A percentile compares a stretch with the other conserved stretches of the same genome.
Conservation (phyloP, 2,329 filamentous ascomycete genomes). For the Emericellopsis atlantica region DNA sequence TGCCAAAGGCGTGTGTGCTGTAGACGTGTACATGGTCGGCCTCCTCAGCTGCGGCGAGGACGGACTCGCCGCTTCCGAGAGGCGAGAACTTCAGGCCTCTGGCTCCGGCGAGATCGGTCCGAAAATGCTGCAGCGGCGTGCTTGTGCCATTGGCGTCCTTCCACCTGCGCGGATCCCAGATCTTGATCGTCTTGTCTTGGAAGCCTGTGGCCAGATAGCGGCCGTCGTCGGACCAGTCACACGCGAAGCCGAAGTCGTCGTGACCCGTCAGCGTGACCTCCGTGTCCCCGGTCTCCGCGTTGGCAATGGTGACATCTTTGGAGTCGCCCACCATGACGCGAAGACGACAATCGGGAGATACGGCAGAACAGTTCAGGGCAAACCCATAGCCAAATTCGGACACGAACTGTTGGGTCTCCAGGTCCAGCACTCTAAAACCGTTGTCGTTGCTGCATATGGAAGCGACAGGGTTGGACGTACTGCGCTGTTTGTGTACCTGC, state of each 20-base stretch:
- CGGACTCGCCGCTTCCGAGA: slow-evolving; percentile 49
- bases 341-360: slow-evolving; percentile 59
- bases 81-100: slow-evolving; percentile 63
- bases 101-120: slow-evolving; percentile 55
- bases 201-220: slow-evolving; percentile 65
- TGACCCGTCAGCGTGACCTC: slow-evolving; percentile 50
- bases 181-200: slow-evolving; percentile 59
- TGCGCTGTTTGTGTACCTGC: slow-evolving; percentile 41
- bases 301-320: slow-evolving; percentile 50
- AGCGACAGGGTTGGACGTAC: slow-evolving; percentile 37
- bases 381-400: slow-evolving; percentile 39
- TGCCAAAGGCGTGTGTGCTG: slow-evolving; percentile 45
- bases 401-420: slow-evolving; percentile 45
- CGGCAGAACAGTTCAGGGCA: slow-evolving; percentile 60
- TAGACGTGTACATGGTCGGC: slow-evolving; percentile 63
- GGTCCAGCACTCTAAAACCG: slow-evolving; percentile 44
- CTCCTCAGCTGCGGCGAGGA: slow-evolving; percentile 63
- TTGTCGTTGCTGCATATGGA: slow-evolving; percentile 53
- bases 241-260: slow-evolving; percentile 61
- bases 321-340: slow-evolving; percentile 63
- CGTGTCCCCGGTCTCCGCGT: slow-evolving; percentile 51
- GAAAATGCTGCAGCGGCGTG: slow-evolving; percentile 38
- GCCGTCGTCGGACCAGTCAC: slow-evolving; percentile 69
- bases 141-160: slow-evolving; percentile 34
- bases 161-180: slow-evolving; percentile 69